These are phyloP conservation scores for Dictyostelium purpureum DNA, from an alignment of 78 protist species.

Conservation along the genomic window DNA sequence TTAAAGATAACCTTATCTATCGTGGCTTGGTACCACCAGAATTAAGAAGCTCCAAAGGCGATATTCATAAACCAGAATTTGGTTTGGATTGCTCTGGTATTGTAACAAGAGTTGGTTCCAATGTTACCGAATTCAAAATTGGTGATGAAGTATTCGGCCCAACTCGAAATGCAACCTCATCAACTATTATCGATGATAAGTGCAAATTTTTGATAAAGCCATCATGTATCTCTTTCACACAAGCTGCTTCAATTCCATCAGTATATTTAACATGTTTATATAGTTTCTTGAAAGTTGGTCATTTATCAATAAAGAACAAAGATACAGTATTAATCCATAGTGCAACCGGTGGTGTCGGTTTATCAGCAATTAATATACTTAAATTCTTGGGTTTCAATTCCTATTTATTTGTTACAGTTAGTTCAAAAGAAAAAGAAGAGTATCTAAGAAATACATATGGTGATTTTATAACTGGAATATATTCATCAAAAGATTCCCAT, in stretches of 20 bases:
- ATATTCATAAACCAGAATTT: constrained; percentile 28
- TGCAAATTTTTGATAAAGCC: not conserved
- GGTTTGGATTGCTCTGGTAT: constrained; percentile 63
- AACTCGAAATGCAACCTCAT: not conserved
- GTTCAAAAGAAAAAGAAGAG: constrained; percentile 18
- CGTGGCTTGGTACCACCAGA: not conserved
- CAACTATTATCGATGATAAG: not conserved
- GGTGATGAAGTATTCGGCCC: constrained; percentile 11
- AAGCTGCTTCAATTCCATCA: constrained; percentile 49
- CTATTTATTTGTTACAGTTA: constrained; percentile 12
- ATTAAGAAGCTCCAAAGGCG: not conserved
- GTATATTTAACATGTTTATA: not conserved
- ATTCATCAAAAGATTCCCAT: not conserved
- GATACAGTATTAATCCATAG: constrained; percentile 75
- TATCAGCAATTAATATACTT: constrained; percentile 86
- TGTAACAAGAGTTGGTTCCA: not conserved
- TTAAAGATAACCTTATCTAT: constrained; percentile 18
- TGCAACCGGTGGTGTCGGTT: constrained; percentile 90
- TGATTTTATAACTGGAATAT: constrained; percentile 37
- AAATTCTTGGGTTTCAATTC: constrained; percentile 79
- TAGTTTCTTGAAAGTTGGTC: not conserved
- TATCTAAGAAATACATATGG: constrained; percentile 3
- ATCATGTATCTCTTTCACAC: not conserved
- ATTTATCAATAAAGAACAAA: not conserved
- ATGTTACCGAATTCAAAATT: not conserved